Evolutionary conservation across 2,329 filamentous ascomycete genomes (phyloP), one percentile per base, ranked within the genome.

Genomic region (Aspergillus pseudoterreus): DNA sequence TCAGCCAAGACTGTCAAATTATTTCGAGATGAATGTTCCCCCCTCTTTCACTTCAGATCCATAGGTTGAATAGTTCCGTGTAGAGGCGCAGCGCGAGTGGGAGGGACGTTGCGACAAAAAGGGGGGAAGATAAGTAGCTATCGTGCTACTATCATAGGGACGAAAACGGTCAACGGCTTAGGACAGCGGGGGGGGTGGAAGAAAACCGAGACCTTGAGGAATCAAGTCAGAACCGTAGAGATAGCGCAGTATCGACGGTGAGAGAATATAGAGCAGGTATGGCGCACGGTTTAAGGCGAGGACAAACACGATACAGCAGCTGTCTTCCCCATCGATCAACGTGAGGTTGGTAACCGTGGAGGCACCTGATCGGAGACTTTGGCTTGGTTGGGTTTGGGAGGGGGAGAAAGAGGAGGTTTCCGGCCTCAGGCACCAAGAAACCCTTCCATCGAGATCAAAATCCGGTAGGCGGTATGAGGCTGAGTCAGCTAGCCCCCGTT

Each of bases 131-230:
- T 45, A 46, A 45, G 51, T 42, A 52, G 39, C 39, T 42, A 42
- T 42, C 19, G 15, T 17, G 39, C 39, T 17, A 9, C 39, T 51
- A 44, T 60, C 60, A 67, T 65, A 52, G 56, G 56, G 55, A 61
- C 55, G 55, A 54, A 60, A 60, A 60, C 57, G 52, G 56, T 45
- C 51, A 48, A 55, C 54, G 52, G 57, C 54, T 50, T 55, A 59
- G 55, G 52, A 59, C 27, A 48, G 52, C 38, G 53, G 55, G 48
- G 48, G 48, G 52, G 50, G 22, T 19, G 35, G 22, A 22, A 35
- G 24, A 9, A 27, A 51, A 45, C 49, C 49, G 49, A 47, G 43
- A 41, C 38, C 24, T 44, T 11, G 21, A 42, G 35, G 33, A 38
- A 22, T 43, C n/a, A 43, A 44, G 43, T 45, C 35, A 10, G 11